These are phyloP conservation scores for Cordia subcordata DNA, from an alignment of 257 asterid genomes.

Conservation along the genomic window DNA sequence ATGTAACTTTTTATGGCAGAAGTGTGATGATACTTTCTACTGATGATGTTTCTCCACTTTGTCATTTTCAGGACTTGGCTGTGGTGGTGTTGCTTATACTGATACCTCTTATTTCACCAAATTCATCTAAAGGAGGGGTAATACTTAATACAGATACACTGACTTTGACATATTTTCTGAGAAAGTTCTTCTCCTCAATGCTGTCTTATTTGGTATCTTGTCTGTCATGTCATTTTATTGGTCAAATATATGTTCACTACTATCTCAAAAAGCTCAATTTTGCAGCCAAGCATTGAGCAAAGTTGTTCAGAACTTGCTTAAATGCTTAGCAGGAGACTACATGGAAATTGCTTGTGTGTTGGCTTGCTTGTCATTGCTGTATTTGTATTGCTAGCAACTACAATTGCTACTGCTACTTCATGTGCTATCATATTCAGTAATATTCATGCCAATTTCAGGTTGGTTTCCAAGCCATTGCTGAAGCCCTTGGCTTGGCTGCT, in stretches of 20 bases:
- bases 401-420: constrained; percentile 11
- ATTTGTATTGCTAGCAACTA: too few species aligned
- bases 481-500: constrained; percentile 99
- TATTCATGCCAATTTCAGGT: constrained; percentile 41
- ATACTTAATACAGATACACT: background rate
- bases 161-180: background rate
- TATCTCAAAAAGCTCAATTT: too few species aligned
- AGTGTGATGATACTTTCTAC: constrained; percentile 4
- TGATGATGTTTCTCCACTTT: constrained; percentile 17
- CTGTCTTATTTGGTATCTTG: background rate
- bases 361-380: too few species aligned
- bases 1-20: too few species aligned
- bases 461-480: constrained; percentile 97
- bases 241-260: background rate
- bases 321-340: too few species aligned
- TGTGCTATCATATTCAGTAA: constrained; percentile 6
- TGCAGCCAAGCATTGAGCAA: too few species aligned
- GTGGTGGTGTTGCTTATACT: constrained; percentile 98
- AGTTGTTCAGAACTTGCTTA: too few species aligned
- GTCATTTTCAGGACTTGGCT: constrained; percentile 75
- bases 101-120: constrained; percentile 96
- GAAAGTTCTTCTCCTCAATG: background rate
- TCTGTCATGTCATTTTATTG: background rate
- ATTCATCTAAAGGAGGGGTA: constrained; percentile 99
- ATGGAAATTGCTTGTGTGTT: too few species aligned